Evolutionary conservation across 1,139 yeast genomes (phyloP).

Genomic region (Saccharomycopsis hybrid): DNA sequence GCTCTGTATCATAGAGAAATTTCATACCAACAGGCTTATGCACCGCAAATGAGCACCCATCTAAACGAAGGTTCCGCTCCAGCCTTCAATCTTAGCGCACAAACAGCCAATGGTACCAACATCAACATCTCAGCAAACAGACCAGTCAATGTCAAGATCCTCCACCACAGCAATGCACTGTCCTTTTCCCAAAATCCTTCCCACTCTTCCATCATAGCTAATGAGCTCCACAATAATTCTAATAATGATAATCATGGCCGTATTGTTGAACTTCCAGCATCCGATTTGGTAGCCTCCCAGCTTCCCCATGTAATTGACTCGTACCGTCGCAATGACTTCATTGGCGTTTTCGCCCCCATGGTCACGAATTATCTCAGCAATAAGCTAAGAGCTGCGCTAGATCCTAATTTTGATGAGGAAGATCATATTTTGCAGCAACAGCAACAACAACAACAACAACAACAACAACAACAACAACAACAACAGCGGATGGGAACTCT

Average conservation of each 20-base stretch:
- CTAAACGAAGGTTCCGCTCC: too few relatives aligned
- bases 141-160: slow-evolving; percentile 6
- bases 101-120: not conserved
- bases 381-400: not conserved
- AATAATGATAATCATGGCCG: too few relatives aligned
- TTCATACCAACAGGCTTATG: too few relatives aligned
- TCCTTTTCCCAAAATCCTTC: too few relatives aligned
- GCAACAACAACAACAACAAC: too few relatives aligned
- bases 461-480: too few relatives aligned
- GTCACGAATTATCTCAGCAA: not conserved
- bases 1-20: too few relatives aligned
- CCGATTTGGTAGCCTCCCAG: slow-evolving; percentile 1
- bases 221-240: too few relatives aligned
- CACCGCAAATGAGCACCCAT: too few relatives aligned
- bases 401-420: not conserved
- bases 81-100: not conserved
- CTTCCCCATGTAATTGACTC: slow-evolving; percentile 7
- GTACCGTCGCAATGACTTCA: slow-evolving; percentile 9
- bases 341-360: slow-evolving; percentile 11
- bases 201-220: too few relatives aligned
- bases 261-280: slow-evolving; percentile 3
- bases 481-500: slow-evolving; percentile 1
- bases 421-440: not conserved
- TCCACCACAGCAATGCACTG: not conserved
- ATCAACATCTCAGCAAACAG: not conserved